Percentiles rank a stretch among this genome's conserved stretches.
These are phyloP conservation scores for Cladophialophora bantiana DNA, from an alignment of 2,329 filamentous ascomycete species.

Conservation along the genomic window DNA sequence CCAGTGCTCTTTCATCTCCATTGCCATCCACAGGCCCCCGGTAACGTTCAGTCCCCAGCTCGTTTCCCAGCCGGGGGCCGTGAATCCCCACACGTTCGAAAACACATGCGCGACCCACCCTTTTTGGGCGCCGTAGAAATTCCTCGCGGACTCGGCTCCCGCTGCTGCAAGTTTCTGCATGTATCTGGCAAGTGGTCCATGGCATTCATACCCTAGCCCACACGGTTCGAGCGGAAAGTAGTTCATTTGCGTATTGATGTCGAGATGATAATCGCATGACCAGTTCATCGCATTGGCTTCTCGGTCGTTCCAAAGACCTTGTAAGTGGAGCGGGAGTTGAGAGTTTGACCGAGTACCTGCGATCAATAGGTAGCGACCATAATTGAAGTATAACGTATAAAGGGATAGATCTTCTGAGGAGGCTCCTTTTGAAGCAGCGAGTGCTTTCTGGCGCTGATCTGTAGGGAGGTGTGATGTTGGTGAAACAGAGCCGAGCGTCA, in stretches of 20 bases:
- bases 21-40: background rate
- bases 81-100: conserved; percentile 1
- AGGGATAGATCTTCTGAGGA: background rate
- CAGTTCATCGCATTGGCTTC: conserved; percentile 9
- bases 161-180: background rate
- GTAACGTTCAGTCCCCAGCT: conserved; percentile 2
- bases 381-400: background rate
- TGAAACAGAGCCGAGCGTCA: background rate
- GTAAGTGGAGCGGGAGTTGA: background rate
- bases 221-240: background rate
- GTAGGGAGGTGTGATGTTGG: background rate
- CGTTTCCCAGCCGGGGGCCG: conserved; percentile 1
- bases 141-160: background rate
- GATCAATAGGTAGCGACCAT: background rate
- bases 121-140: conserved; percentile 1
- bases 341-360: background rate
- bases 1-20: conserved; percentile 6
- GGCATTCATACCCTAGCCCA: background rate
- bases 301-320: conserved; percentile 2
- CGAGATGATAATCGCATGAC: conserved; percentile 2
- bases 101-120: conserved; percentile 1
- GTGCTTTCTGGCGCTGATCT: background rate
- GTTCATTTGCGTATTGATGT: conserved; percentile 6
- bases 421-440: background rate
- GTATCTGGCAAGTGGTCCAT: background rate